Percentiles rank a stretch among this genome's conserved stretches.
Evolutionary conservation across 768 basidiomycete genomes (phyloP).

Genomic region (Lactarius psammicola): DNA sequence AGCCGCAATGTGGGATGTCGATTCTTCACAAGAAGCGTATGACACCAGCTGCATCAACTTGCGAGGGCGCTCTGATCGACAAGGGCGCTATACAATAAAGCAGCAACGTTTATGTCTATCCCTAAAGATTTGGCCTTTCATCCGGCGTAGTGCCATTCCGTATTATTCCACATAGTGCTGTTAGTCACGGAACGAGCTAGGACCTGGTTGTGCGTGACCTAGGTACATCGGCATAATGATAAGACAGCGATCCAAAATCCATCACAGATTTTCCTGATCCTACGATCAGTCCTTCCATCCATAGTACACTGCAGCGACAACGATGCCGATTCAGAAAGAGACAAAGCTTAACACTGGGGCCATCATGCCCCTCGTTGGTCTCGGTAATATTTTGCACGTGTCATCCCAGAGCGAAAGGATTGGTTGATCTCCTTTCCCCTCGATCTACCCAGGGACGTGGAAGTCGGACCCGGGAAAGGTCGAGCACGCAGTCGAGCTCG

Average conservation of each 20-base stretch:
- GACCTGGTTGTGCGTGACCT: no score
- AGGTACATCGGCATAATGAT: no score
- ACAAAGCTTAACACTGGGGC: slow-evolving; percentile 71
- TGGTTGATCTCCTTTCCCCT: slow-evolving; percentile 2
- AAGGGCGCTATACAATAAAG: no score
- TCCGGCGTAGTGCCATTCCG: no score
- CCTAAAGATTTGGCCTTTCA: no score
- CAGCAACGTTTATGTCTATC: no score
- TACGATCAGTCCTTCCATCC: not conserved
- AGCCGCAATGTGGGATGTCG: no score
- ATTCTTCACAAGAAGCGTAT: no score
- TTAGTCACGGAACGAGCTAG: no score
- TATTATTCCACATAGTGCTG: not conserved
- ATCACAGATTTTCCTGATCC: not conserved
- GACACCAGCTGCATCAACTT: no score
- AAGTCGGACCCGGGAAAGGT: slow-evolving; percentile 69
- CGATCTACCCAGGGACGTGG: slow-evolving; percentile 61
- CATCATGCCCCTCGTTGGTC: slow-evolving; percentile 55
- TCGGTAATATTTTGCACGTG: slow-evolving; percentile 60
- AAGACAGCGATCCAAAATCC: not conserved
- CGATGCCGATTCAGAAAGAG: slow-evolving; percentile 15
- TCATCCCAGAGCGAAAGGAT: slow-evolving; percentile 30
- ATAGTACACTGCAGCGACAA: not conserved
- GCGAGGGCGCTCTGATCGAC: no score
- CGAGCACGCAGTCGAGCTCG: slow-evolving; percentile 68